These are phyloP conservation scores for Curvularia hawaiiensis DNA, from an alignment of 2,329 filamentous ascomycete species.

Conservation along the genomic window DNA sequence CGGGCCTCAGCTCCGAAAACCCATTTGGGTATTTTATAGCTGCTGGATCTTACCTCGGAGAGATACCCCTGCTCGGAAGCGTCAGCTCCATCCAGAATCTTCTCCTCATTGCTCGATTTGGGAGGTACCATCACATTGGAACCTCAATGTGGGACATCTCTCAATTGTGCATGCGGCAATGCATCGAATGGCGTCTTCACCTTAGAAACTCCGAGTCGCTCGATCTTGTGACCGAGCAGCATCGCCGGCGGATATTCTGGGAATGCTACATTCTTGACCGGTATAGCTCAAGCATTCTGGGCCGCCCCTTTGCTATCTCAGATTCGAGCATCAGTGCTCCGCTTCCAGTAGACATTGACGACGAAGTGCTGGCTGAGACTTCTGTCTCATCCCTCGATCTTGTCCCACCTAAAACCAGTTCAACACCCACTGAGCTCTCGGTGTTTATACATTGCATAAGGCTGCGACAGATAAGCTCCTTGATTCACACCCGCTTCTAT, in stretches of 20 bases:
- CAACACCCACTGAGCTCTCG: conserved; percentile 38
- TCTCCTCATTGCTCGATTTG: conserved; percentile 49
- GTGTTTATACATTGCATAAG: conserved; percentile 49
- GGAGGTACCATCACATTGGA: conserved; percentile 52
- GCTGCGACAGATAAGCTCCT: conserved; percentile 51
- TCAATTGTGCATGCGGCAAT: conserved; percentile 50
- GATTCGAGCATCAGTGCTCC: conserved; percentile 48
- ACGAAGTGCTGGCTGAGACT: conserved; percentile 31
- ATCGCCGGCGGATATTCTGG: conserved; percentile 52
- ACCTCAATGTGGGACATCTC: conserved; percentile 51
- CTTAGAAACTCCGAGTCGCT: conserved; percentile 21
- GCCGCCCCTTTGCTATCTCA: conserved; percentile 50
- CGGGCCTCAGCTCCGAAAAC: neutral
- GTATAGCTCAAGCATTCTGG: conserved; percentile 52
- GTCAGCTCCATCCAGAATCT: conserved; percentile 49
- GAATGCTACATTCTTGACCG: conserved; percentile 54
- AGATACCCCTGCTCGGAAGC: conserved; percentile 39
- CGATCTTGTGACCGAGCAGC: conserved; percentile 43
- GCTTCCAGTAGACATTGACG: conserved; percentile 46
- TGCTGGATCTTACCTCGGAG: conserved; percentile 42
- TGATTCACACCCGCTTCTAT: conserved; percentile 43
- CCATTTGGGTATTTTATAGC: conserved; percentile 24
- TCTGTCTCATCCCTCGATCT: neutral
- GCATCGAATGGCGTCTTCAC: conserved; percentile 48
- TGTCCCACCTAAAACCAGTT: neutral